Evolutionary conservation across 208 protist species (phyloP).

Genomic region (Leishmania mexicana): DNA sequence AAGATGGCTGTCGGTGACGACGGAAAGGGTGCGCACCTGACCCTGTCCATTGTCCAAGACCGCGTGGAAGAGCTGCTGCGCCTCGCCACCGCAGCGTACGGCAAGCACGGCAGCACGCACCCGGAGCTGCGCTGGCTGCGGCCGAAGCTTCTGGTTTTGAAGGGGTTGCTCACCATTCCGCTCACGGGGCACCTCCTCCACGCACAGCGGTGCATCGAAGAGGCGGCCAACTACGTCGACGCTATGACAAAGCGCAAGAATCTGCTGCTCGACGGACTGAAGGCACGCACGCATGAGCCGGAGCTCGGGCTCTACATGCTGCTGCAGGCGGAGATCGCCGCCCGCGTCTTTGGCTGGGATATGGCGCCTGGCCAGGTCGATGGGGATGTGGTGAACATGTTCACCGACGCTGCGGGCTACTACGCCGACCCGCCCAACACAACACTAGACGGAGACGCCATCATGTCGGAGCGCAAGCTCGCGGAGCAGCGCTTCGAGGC

Average conservation of each 20-base stretch:
- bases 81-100: slow-evolving; percentile 37
- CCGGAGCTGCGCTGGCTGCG: slow-evolving; percentile 64
- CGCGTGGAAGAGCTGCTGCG: slow-evolving; percentile 69
- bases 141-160: slow-evolving; percentile 80
- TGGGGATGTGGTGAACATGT: slow-evolving; percentile 15
- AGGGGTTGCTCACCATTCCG: slow-evolving; percentile 69
- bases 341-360: slow-evolving; percentile 74
- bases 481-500: slow-evolving; percentile 38
- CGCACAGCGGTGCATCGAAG: slow-evolving; percentile 46
- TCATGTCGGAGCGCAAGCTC: slow-evolving; percentile 49
- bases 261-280: slow-evolving; percentile 55
- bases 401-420: slow-evolving; percentile 49
- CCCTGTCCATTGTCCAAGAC: slow-evolving; percentile 58
- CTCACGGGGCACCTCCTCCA: slow-evolving; percentile 69
- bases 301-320: slow-evolving; percentile 81
- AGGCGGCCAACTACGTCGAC: slow-evolving; percentile 61
- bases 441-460: slow-evolving; percentile 70
- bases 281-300: slow-evolving; percentile 46
- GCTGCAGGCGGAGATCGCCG: slow-evolving; percentile 62
- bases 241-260: slow-evolving; percentile 40
- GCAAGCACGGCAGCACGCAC: slow-evolving; percentile 30
- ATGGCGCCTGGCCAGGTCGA: slow-evolving; percentile 23
- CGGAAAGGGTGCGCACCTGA: slow-evolving; percentile 30
- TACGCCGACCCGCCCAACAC: slow-evolving; percentile 72
- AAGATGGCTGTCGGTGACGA: slow-evolving; percentile 39